Conservation (phyloP, 1,284 basidiomycete genomes). For the Peniophora sp. region DNA sequence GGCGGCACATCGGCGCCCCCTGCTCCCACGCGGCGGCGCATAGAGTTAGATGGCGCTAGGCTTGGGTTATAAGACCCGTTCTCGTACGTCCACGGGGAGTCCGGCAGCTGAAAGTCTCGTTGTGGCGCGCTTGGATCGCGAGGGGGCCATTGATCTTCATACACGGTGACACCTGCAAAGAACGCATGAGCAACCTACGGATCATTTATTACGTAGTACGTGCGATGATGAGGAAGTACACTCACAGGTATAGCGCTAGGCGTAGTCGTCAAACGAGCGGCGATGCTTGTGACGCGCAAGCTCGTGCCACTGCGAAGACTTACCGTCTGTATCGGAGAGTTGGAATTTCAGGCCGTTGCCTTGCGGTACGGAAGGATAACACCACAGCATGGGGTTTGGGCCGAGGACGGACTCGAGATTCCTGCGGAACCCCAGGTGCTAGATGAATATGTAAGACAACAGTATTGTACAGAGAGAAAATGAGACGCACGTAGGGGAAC, state of each 20-base stretch:
- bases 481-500: slow-evolving; percentile 79
- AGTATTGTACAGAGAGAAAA: not conserved
- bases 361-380: slow-evolving; percentile 59
- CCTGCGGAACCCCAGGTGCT: slow-evolving; percentile 70
- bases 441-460: slow-evolving; percentile 4
- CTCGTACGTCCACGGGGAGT: slow-evolving; percentile 81
- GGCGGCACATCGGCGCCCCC: slow-evolving; percentile 48
- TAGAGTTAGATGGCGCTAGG: slow-evolving; percentile 52
- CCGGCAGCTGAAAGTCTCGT: slow-evolving; percentile 37
- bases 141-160: slow-evolving; percentile 45
- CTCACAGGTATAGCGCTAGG: not conserved
- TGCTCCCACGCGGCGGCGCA: slow-evolving; percentile 21
- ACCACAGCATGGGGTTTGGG: slow-evolving; percentile 69
- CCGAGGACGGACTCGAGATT: slow-evolving; percentile 82
- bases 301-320: slow-evolving; percentile 48
- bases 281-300: slow-evolving; percentile 16
- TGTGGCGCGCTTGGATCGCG: slow-evolving; percentile 37
- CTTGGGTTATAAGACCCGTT: slow-evolving; percentile 67
- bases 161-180: slow-evolving; percentile 7
- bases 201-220: too few species aligned
- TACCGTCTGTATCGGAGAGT: slow-evolving; percentile 66
- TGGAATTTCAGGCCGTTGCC: slow-evolving; percentile 78
- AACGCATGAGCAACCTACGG: not conserved
- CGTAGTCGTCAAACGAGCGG: not conserved
- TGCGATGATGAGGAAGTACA: not conserved